Base-by-base conservation (phyloP, 140 eudicot species). In the Erigeron philadelphicus region DNA sequence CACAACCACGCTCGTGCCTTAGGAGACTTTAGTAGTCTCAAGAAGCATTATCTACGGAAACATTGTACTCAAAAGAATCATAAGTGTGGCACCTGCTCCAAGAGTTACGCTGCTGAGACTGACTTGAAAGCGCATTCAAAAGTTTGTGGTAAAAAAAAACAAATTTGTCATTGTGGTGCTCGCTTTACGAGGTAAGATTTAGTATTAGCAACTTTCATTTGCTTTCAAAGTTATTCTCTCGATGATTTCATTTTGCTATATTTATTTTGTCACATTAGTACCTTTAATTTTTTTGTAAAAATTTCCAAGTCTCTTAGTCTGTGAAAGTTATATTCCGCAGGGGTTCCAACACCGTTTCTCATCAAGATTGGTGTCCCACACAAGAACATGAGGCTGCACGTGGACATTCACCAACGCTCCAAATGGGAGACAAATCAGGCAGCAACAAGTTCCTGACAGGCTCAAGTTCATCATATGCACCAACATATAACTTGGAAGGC, bases 21-120 rank as follows among this genome's bases (percentile, higher is more conserved):
- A 8, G 86, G 90, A 9, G 90, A 84, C 52, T 82, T 84, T 3
- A 84, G 81, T 7, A 84, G 90, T 52, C 81, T 84, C 7, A 79
- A 76, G n/a, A 84, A 84, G 73, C 89, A 84, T 56, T 81, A 78
- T 4, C 46, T 79, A 66, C 49, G 84, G 49, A 84, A 81, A 72
- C 86, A 84, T 44, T 76, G 70, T 63, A 66, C 73, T 9, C 35
- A 72, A 16, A 78, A 70, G 66, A 80, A 75, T 17, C 67, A 75
- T 68, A 80, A 79, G 49, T 81, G 90, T n/a, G 76, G 69, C 13
- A 75, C 63, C 7, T 81, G 86, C 72, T 42, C 75, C 7, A 81
- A 81, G 66, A 78, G 64, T 0, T 84, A 84, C 18, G 81, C 79
- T 10, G 84, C 81, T 35, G 80, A 76, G 57, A 63, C 82, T 0